These are phyloP conservation scores for Cordyceps cicadae DNA, from an alignment of 2,329 filamentous ascomycete genomes.

Conservation along the genomic window DNA sequence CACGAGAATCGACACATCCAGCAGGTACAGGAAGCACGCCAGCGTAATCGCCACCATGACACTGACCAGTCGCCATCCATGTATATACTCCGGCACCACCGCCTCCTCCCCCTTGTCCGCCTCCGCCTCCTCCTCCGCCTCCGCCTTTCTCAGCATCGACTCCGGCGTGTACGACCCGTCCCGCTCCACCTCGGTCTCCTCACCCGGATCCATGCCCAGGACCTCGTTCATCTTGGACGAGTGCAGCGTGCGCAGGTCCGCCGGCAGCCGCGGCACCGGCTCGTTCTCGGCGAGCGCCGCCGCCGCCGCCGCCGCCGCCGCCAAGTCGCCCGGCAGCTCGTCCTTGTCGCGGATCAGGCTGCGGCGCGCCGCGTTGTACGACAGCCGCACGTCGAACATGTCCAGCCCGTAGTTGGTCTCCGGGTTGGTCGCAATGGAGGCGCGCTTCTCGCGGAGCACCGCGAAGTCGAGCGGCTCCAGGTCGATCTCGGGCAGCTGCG, in stretches of 20 bases:
- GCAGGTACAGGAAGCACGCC: constrained; percentile 37
- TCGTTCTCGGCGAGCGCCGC: not conserved
- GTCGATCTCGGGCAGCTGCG: constrained; percentile 10
- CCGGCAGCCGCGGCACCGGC: not conserved
- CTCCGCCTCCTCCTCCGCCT: constrained; percentile 4
- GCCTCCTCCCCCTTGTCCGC: not conserved
- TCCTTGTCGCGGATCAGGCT: constrained; percentile 11
- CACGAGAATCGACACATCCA: constrained; percentile 45
- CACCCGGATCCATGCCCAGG: constrained; percentile 7
- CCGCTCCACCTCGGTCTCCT: constrained; percentile 5
- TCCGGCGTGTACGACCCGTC: constrained; percentile 3
- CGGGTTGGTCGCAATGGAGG: constrained; percentile 5
- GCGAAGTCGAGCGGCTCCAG: constrained; percentile 9
- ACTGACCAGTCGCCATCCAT: constrained; percentile 25
- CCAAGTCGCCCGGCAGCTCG: constrained; percentile 3
- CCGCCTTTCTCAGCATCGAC: constrained; percentile 8
- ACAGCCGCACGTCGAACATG: constrained; percentile 9
- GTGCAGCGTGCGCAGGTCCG: constrained; percentile 4
- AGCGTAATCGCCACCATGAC: constrained; percentile 31
- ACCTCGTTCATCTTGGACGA: constrained; percentile 11
- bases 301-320: not conserved
- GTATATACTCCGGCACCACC: constrained; percentile 14
- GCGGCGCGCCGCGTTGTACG: constrained; percentile 9
- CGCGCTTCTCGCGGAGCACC: constrained; percentile 7
- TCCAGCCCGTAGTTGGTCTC: constrained; percentile 6